Conservation (phyloP, 345 rosid genomes). For the Gossypium mustelinum region DNA sequence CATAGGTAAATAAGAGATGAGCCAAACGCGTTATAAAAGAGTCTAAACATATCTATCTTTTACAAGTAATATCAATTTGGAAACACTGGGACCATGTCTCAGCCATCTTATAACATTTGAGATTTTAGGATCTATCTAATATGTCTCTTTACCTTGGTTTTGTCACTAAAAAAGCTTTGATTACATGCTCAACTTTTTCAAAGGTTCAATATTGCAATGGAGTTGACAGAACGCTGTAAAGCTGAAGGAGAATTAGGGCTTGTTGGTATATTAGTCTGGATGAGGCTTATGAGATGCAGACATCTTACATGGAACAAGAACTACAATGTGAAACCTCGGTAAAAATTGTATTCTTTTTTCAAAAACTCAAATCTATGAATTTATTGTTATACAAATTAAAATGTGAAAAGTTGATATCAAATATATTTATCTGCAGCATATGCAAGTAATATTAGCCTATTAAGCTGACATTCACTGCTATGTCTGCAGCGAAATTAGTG, state of each 20-base stretch:
- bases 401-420: slow-evolving; percentile 2
- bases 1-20: slow-evolving; percentile 37
- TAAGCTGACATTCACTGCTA: background rate
- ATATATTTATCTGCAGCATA: background rate
- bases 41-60: background rate
- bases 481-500: slow-evolving; percentile 40
- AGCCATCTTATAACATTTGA: slow-evolving; percentile 8
- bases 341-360: background rate
- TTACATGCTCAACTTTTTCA: slow-evolving; percentile 19
- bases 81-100: background rate
- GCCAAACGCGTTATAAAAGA: slow-evolving; percentile 5
- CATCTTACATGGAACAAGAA: slow-evolving; percentile 44
- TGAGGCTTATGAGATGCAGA: slow-evolving; percentile 41
- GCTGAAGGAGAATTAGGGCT: slow-evolving; percentile 36
- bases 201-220: slow-evolving; percentile 97
- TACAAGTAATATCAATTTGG: background rate
- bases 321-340: slow-evolving; percentile 50
- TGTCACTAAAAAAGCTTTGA: slow-evolving; percentile 10
- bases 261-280: slow-evolving; percentile 37
- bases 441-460: slow-evolving; percentile 6
- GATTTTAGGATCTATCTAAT: slow-evolving; percentile 12
- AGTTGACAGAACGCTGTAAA: slow-evolving; percentile 51
- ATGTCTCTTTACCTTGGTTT: slow-evolving; percentile 7
- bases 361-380: background rate
- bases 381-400: slow-evolving; percentile 4